Evolutionary conservation across 2,329 filamentous ascomycete species (phyloP), one percentile per base, ranked within the genome.

Genomic region (Colletotrichum magnum): DNA sequence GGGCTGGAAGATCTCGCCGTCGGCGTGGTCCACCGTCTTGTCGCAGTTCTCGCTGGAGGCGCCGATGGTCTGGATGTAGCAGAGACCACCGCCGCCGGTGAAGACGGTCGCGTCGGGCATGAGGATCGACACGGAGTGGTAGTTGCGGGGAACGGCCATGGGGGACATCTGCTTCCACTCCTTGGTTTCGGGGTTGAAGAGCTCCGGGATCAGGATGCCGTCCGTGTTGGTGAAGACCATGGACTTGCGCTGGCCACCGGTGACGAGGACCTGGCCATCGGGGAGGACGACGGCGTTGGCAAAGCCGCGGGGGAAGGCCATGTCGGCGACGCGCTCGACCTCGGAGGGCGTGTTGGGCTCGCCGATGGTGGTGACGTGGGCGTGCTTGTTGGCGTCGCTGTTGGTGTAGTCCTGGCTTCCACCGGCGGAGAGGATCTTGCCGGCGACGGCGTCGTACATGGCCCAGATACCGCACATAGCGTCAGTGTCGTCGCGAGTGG

Each of bases 401-500:
- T 82, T 72, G 32, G 83, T 77, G 71, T 89, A 89, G 41, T 79
- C 77, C 0, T 81, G 77, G 0, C 83, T 76, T 9, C 87, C 88
- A 10, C 88, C 88, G 15, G 82, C 77, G 0, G 85, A 83, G 2
- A 89, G 77, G 39, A 89, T 89, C 75, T 88, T 88, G 39, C 88
- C 88, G 1, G 83, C 81, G 63, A 87, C 83, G 32, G 87, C 86
- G 72, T 90, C 87, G 71, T 85, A 90, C 87, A 90, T 89, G 69
- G 87, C 82, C 5, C 84, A 83, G 56, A 83, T 84, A 13, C 87
- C 88, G 66, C 82, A 84, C 88, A 90, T 90, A 3, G 86, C 82
- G 12, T 81, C 75, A 36, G 83, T 82, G 7, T 79, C 79, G 24
- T 76, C 78, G 5, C 86, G 79, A 3, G 69, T 77, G 0, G 87